Base-by-base conservation (phyloP, 1,284 basidiomycete species). In the Fistulina hepatica region DNA sequence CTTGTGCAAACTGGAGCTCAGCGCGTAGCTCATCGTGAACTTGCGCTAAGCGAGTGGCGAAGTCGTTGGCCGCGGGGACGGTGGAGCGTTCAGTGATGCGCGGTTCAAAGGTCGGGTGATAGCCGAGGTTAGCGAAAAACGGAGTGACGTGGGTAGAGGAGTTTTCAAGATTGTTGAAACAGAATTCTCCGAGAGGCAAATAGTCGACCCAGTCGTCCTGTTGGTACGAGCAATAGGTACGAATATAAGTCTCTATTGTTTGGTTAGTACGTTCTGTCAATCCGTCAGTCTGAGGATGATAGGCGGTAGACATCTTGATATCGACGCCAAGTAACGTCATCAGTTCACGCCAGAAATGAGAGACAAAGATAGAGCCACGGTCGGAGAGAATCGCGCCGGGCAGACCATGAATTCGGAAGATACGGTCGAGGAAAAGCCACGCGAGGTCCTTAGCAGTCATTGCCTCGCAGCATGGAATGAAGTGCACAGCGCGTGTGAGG, bases 401-500 rank as follows among this genome's bases (percentile, higher is more conserved):
- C 25, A 56, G 33, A 11, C 56, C 53, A 33, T 55, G 47, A 11
- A 54, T 47, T 21, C 37, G 45, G 42, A 55, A 55, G 20, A 58
- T 48, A 17, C 52, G 47, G 5, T 36, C 31, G 11, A 58, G 10
- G 36, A 53, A 61, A 1, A 54, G 40, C 9, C 39, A 32, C 0
- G 51, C 54, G 3, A 54, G 44, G 23, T 53, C 56, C 12, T 54
- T 51, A 13, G 58, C 53, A 0, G 46, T 51, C 1, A 60, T 39
- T 11, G 52, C 52, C 6, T 45, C 42, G 16, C 44, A 26, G 4
- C 52, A 45, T 16, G 47, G 45, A 34, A 60, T 55, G 39, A 65
- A 59, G 32, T 52, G 42, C 1, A 52, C 50, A 39, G 43, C 38
- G 44, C 65, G 63, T 12, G 60, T 56, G 21, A 62, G 44, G 0